These are phyloP conservation scores for Jaltomata sinuosa DNA, from an alignment of 257 asterid species.

Conservation along the genomic window DNA sequence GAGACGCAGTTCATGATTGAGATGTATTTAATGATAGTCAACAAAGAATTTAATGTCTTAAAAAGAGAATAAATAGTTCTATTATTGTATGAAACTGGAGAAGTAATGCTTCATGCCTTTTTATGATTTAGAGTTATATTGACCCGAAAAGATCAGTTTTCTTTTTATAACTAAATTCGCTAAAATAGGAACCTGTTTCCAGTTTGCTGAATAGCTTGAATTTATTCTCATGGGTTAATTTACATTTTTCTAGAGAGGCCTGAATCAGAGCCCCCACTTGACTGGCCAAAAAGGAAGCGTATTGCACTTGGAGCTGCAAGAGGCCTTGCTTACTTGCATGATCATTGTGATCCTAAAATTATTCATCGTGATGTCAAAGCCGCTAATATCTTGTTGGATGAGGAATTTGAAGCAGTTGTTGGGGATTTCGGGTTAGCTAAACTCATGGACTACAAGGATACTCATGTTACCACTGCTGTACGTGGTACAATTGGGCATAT, in stretches of 20 bases:
- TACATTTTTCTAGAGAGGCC: constrained; percentile 9
- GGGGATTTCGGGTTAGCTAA: constrained; percentile 67
- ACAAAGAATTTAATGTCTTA: background rate
- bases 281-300: constrained; percentile 42
- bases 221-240: background rate
- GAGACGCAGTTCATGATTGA: background rate
- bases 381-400: constrained; percentile 55
- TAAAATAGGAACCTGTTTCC: background rate
- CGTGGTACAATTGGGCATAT: constrained; percentile 73
- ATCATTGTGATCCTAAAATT: constrained; percentile 57
- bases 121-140: background rate
- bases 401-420: constrained; percentile 57
- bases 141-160: background rate
- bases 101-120: background rate
- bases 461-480: constrained; percentile 61
- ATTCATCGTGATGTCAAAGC: constrained; percentile 70
- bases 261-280: constrained; percentile 27
- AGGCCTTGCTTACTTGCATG: constrained; percentile 61
- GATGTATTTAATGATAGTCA: background rate
- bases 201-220: background rate
- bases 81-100: background rate
- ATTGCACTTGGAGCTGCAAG: constrained; percentile 55
- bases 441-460: constrained; percentile 54
- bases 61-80: background rate
- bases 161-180: background rate